Base-by-base conservation (phyloP, 225 moss, liverwort and hornwort genomes). In the Pleurozium schreberi region DNA sequence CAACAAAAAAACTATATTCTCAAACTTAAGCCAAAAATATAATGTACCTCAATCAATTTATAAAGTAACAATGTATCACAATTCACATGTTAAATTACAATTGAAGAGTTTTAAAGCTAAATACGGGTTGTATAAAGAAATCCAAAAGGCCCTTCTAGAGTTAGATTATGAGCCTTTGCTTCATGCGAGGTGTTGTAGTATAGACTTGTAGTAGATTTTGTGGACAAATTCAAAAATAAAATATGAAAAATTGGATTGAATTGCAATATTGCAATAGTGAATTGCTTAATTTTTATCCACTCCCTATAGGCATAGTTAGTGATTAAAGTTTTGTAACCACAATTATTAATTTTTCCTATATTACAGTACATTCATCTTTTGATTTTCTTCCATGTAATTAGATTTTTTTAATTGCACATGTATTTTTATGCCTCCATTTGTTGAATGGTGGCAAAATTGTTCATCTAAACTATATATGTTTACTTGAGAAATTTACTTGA, bases 311-410 rank as follows among this genome's bases (percentile, higher is more conserved):
- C 18, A 47, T 19, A 47, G 11, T 20, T 50, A 20, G 34, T 34
- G 3, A 50, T 50, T 4, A 34, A 50, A 50, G 14, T 21, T 33
- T 11, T 50, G 21, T 5, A 21, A 33, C 3, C 0, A 0, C 21
- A 50, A 33, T 34, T 33, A 2, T 34, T 50, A 76, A 12, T 4
- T 76, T 45, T 7, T 5, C 9, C 7, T 33, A 27, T 43, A 43
- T 26, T 25, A 14, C 14, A 47, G 31, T 49, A 14, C 14, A 47
- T 49, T 49, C 7, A 70, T 42, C 4, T 42, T 40, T 69, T 40
- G 14, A 40, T 45, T 75, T 4, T 30, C 30, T 75, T 47, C 1
- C 19, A 45, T 47, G 4, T 12, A 31, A 75, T 47, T 75, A 47
- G 27, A 18, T 8, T 75, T 49, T 0, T 74, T 30, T 18, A 31